Conservation (phyloP, 306 rosid genomes). For the Pueraria montana region DNA sequence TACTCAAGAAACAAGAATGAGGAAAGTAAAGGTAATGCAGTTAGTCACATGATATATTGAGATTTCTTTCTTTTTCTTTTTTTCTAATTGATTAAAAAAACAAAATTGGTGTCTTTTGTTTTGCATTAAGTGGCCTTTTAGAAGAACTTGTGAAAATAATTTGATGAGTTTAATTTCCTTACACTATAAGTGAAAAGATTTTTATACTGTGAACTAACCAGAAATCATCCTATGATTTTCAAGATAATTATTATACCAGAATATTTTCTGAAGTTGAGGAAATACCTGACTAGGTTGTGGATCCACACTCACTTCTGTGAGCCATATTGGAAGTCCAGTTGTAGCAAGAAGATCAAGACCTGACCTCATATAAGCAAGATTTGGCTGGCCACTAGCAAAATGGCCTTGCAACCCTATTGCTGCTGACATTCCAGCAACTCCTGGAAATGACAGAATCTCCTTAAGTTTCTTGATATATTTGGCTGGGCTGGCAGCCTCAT, state of each 20-base stretch:
- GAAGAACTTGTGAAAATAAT: neutral
- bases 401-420: conserved; percentile 80
- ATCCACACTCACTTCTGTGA: conserved; percentile 68
- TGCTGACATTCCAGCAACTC: conserved; percentile 51
- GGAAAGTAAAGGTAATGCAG: neutral
- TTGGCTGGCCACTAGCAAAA: conserved; percentile 62
- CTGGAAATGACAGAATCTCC: conserved; percentile 60
- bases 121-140: neutral
- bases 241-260: neutral
- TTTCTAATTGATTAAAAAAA: neutral
- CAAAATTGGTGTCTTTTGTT: neutral
- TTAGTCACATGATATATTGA: neutral
- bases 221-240: too few species aligned
- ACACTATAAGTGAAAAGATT: neutral
- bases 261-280: neutral
- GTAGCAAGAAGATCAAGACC: conserved; percentile 63
- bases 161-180: neutral
- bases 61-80: neutral
- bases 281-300: conserved; percentile 64
- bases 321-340: conserved; percentile 72
- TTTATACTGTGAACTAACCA: neutral
- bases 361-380: conserved; percentile 76
- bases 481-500: conserved; percentile 49
- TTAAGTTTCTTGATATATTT: conserved; percentile 56
- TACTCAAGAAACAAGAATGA: conserved; percentile 42